These are phyloP conservation scores for Xylogone sp. DNA, from an alignment of 2,329 filamentous ascomycete genomes.

Conservation along the genomic window DNA sequence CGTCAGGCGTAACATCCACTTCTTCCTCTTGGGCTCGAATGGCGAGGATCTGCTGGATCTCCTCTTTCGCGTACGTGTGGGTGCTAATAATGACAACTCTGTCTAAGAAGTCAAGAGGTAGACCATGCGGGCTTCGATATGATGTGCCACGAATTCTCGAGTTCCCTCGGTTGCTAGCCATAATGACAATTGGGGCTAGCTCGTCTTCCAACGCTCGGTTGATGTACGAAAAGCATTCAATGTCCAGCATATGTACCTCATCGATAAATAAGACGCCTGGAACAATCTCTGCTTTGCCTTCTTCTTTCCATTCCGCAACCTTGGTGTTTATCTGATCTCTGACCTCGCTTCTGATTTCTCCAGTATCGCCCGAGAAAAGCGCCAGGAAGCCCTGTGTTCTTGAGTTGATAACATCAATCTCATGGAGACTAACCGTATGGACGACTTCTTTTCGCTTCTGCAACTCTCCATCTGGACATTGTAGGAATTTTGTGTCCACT, in stretches of 20 bases:
- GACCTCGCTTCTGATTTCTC: constrained; percentile 95
- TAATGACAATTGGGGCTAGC: constrained; percentile 94
- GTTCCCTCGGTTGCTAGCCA: constrained; percentile 95
- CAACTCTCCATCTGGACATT: constrained; percentile 94
- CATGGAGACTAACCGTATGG: constrained; percentile 93
- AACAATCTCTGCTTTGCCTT: constrained; percentile 97
- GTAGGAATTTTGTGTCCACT: constrained; percentile 94
- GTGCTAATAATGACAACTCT: constrained; percentile 96
- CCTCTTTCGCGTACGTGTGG: constrained; percentile 73
- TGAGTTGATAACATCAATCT: constrained; percentile 99
- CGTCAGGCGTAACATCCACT: constrained; percentile 85
- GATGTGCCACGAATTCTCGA: constrained; percentile 90
- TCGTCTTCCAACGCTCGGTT: constrained; percentile 95
- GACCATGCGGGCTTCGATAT: constrained; percentile 87
- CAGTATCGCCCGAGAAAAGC: constrained; percentile 95
- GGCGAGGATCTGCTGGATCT: constrained; percentile 87
- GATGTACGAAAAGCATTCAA: constrained; percentile 98
- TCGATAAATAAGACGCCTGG: constrained; percentile 97
- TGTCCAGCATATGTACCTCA: constrained; percentile 99
- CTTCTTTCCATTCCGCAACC: constrained; percentile 98
- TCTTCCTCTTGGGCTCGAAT: constrained; percentile 96
- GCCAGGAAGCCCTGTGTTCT: constrained; percentile 97
- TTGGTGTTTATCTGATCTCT: constrained; percentile 99
- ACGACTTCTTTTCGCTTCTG: constrained; percentile 97
- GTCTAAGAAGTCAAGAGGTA: constrained; percentile 94